Conservation (phyloP, 176 grass and related monocot species). For the Zoysia pacifica region DNA sequence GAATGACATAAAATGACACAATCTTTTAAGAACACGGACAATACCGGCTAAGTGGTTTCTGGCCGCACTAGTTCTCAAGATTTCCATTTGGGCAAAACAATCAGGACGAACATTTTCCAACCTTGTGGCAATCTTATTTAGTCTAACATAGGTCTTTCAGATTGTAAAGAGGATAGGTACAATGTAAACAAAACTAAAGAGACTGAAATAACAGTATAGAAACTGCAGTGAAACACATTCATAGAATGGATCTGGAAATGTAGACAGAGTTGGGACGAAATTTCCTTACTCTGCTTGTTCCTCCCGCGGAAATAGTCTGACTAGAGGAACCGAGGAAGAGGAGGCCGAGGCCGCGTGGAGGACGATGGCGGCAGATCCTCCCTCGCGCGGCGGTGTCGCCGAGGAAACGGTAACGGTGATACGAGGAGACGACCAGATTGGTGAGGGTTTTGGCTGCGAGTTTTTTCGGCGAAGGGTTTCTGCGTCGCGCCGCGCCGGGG, state of each 20-base stretch:
- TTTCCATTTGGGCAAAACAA: background rate
- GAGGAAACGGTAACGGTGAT: background rate
- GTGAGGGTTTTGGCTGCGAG: background rate
- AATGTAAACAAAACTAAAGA: background rate
- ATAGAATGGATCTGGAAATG: conserved; percentile 5
- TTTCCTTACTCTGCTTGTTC: background rate
- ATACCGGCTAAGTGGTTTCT: background rate
- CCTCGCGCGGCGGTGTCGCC: background rate
- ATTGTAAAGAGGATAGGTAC: background rate
- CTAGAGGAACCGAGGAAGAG: background rate
- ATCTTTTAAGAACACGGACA: background rate
- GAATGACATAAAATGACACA: background rate
- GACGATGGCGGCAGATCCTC: conserved; percentile 6
- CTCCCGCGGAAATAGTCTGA: background rate
- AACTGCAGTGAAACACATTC: background rate
- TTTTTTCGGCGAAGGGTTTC: conserved; percentile 11
- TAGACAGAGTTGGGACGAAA: background rate
- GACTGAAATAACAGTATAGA: background rate
- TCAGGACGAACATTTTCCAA: background rate
- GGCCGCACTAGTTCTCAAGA: background rate
- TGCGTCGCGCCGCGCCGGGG: conserved; percentile 8
- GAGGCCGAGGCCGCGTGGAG: background rate
- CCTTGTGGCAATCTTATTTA: background rate
- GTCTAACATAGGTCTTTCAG: background rate
- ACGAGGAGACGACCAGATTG: background rate